Conservation (phyloP, 192 early-diverging fungal species). For the Coemansia asiatica region DNA sequence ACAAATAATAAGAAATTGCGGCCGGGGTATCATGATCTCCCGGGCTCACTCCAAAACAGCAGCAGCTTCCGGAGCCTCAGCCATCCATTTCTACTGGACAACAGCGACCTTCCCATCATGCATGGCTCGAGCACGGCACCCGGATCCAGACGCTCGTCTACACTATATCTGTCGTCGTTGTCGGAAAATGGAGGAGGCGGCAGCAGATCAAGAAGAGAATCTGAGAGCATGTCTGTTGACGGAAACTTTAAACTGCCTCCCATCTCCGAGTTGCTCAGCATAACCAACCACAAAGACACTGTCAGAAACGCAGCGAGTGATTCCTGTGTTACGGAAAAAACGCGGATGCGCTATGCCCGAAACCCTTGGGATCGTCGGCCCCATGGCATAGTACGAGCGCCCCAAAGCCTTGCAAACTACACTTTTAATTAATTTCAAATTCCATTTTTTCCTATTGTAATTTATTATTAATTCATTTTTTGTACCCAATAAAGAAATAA, state of each 20-base stretch:
- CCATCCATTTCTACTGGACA: constrained; percentile 7
- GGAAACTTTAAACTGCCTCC: constrained; percentile 28
- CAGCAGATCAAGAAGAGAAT: background rate
- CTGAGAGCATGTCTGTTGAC: background rate
- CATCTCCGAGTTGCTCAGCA: constrained; percentile 36
- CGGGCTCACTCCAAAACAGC: no score
- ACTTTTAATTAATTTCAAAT: constrained; percentile 1
- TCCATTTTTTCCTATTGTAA: background rate
- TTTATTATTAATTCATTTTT: background rate
- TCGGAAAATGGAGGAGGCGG: no score
- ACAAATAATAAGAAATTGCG: no score
- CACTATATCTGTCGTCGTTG: background rate
- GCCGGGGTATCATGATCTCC: no score
- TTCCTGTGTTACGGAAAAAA: background rate
- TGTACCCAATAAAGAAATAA: constrained; percentile 3
- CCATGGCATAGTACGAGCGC: background rate
- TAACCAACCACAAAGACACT: constrained; percentile 5
- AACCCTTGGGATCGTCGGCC: constrained; percentile 7
- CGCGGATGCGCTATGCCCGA: background rate
- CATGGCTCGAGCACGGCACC: background rate
- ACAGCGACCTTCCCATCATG: background rate
- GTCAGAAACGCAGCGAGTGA: background rate
- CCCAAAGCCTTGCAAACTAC: background rate
- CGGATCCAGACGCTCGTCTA: constrained; percentile 2
- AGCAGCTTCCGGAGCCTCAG: constrained; percentile 12